These are phyloP conservation scores for Clitopilus passeckerianus DNA, from an alignment of 768 basidiomycete species.

Conservation along the genomic window DNA sequence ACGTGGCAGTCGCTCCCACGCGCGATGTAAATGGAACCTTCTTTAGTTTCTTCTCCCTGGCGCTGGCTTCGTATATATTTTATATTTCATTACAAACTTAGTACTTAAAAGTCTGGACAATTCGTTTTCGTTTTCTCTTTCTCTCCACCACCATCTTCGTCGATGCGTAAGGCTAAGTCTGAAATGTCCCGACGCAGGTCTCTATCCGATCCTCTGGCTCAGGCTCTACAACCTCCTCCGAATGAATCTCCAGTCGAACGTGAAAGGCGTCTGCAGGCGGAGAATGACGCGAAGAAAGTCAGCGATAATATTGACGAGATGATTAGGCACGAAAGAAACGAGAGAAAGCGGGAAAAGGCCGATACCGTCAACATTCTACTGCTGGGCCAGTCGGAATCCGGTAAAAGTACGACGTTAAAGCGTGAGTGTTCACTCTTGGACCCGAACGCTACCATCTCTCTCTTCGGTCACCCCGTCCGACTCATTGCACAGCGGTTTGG, in stretches of 20 bases:
- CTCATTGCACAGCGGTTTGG: background rate
- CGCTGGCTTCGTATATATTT: constrained; percentile 15
- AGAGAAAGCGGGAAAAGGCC: constrained; percentile 47
- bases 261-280: constrained; percentile 58
- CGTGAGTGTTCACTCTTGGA: constrained; percentile 49
- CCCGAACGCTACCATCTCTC: background rate
- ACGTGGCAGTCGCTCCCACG: constrained; percentile 15
- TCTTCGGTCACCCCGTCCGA: background rate
- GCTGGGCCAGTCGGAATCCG: constrained; percentile 86
- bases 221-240: constrained; percentile 61
- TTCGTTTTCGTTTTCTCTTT: constrained; percentile 14
- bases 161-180: constrained; percentile 35
- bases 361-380: constrained; percentile 73
- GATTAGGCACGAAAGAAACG: constrained; percentile 61
- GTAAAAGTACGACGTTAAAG: constrained; percentile 85
- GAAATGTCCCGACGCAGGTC: constrained; percentile 30
- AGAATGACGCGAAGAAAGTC: constrained; percentile 66
- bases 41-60: constrained; percentile 13
- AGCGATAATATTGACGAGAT: constrained; percentile 79
- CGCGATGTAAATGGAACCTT: constrained; percentile 17
- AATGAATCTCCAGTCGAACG: constrained; percentile 69
- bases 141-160: constrained; percentile 16
- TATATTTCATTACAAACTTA: constrained; percentile 12
- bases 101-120: constrained; percentile 11
- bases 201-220: constrained; percentile 67